Evolutionary conservation across 192 early-diverging fungal species (phyloP).

Genomic region (Coemansia javaensis): DNA sequence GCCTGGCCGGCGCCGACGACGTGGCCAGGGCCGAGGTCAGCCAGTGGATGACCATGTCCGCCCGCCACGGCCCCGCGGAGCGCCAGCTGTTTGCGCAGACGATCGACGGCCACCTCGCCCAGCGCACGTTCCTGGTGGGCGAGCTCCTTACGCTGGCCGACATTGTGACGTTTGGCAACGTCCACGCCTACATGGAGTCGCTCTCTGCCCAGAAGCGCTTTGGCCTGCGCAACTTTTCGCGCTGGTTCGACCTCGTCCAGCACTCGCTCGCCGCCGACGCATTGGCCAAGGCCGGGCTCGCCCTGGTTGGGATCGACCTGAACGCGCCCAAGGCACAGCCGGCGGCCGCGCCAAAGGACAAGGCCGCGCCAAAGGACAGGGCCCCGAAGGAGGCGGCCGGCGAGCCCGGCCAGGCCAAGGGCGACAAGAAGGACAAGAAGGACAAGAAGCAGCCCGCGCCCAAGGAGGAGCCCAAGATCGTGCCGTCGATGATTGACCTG

Average conservation of each 20-base stretch:
- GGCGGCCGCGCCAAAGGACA: conserved; percentile 18
- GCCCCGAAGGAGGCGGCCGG: too few relatives aligned
- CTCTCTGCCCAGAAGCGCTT: conserved; percentile 57
- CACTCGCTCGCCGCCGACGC: conserved; percentile 51
- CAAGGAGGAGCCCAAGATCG: conserved; percentile 44
- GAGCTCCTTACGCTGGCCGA: conserved; percentile 64
- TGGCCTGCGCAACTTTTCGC: conserved; percentile 56
- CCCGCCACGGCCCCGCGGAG: conserved; percentile 37
- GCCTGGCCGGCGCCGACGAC: conserved; percentile 31
- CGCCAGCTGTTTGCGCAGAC: conserved; percentile 45
- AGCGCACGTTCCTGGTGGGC: conserved; percentile 61
- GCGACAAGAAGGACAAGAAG: conserved; percentile 51
- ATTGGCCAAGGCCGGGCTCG: conserved; percentile 46
- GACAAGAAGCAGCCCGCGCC: conserved; percentile 52
- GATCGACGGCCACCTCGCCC: conserved; percentile 62
- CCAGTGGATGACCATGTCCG: conserved; percentile 53
- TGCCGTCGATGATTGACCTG: conserved; percentile 84
- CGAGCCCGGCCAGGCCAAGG: conserved; percentile 6
- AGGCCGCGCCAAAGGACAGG: too few relatives aligned
- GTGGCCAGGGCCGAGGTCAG: conserved; percentile 43
- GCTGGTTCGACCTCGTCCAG: conserved; percentile 80
- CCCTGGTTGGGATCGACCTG: conserved; percentile 52
- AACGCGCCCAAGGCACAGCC: conserved; percentile 50
- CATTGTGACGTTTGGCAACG: conserved; percentile 61
- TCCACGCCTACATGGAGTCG: conserved; percentile 54